Evolutionary conservation across 371 early-diverging fungal species (phyloP).

Genomic region (Mortierella sp.): DNA sequence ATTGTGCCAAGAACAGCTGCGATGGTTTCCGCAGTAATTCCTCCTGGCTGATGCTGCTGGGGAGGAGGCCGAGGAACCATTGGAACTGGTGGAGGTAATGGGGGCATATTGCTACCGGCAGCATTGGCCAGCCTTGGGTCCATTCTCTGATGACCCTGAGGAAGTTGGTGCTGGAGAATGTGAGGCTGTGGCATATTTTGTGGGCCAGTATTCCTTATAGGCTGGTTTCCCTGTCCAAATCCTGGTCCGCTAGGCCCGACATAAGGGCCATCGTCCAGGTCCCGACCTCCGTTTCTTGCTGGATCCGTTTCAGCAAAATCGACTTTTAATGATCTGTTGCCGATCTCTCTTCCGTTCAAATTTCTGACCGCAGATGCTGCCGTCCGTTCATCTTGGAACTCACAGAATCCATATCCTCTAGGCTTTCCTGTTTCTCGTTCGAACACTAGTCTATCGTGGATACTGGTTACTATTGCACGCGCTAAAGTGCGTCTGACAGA

Average conservation of each 20-base stretch:
- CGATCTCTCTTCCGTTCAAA: constrained; percentile 84
- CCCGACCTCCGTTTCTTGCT: constrained; percentile 36
- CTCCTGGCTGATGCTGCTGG: constrained; percentile 21
- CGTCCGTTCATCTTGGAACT: constrained; percentile 72
- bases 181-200: constrained; percentile 26
- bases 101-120: constrained; percentile 21
- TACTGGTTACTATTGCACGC: no score
- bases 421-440: constrained; percentile 91
- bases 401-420: constrained; percentile 92
- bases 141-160: constrained; percentile 46
- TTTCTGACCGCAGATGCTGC: constrained; percentile 40
- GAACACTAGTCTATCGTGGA: constrained; percentile 71
- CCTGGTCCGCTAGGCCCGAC: constrained; percentile 23
- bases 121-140: constrained; percentile 41
- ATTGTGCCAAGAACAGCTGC: constrained; percentile 74
- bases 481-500: no score
- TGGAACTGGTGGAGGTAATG: constrained; percentile 21
- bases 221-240: constrained; percentile 28
- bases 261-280: constrained; percentile 29
- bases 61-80: constrained; percentile 9
- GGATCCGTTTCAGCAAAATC: constrained; percentile 84
- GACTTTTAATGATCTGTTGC: constrained; percentile 83
- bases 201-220: constrained; percentile 17
- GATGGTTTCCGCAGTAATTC: constrained; percentile 62
- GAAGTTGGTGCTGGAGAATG: constrained; percentile 17